Percentiles rank a stretch among this genome's conserved stretches.
Conservation (phyloP, 352 stramenopile species). For the Globisporangium paroecandrum region DNA sequence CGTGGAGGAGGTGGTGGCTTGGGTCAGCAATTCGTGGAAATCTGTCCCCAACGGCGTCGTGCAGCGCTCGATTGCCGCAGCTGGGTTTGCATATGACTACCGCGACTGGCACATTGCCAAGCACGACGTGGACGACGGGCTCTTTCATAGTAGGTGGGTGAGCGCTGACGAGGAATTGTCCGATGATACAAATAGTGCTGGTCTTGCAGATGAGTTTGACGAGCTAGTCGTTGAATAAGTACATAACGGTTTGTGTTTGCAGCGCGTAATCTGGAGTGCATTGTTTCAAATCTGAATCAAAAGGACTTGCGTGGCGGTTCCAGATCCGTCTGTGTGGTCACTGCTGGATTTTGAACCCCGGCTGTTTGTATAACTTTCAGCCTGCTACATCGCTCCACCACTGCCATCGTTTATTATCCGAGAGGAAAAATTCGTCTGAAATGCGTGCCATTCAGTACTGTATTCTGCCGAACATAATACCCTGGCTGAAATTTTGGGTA, state of each 20-base stretch:
- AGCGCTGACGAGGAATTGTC: constrained; percentile 2
- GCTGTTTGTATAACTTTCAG: constrained; percentile 6
- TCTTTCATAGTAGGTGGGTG: background rate
- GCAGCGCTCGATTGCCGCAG: constrained; percentile 9
- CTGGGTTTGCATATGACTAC: constrained; percentile 13
- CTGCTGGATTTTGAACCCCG: constrained; percentile 3
- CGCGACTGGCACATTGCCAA: constrained; percentile 19
- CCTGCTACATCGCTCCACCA: constrained; percentile 1
- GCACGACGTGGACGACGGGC: constrained; percentile 18
- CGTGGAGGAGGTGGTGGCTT: constrained; percentile 10
- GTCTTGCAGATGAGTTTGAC: constrained; percentile 7
- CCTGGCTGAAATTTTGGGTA: constrained; percentile 1
- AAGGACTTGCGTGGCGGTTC: constrained; percentile 5
- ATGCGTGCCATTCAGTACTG: constrained; percentile 2
- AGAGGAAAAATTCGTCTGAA: constrained; percentile 3
- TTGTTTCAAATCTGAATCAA: constrained; percentile 8
- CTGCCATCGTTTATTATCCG: constrained; percentile 8
- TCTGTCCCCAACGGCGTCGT: constrained; percentile 13
- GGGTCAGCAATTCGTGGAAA: constrained; percentile 13
- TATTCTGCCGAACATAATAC: constrained; percentile 4
- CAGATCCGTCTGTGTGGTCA: constrained; percentile 1
- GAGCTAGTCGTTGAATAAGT: constrained; percentile 5
- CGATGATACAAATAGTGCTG: background rate
- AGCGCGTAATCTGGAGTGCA: background rate
- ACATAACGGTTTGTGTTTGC: constrained; percentile 1